Conservation (phyloP, 140 eudicot species). For the Ambrosia hybrid region DNA sequence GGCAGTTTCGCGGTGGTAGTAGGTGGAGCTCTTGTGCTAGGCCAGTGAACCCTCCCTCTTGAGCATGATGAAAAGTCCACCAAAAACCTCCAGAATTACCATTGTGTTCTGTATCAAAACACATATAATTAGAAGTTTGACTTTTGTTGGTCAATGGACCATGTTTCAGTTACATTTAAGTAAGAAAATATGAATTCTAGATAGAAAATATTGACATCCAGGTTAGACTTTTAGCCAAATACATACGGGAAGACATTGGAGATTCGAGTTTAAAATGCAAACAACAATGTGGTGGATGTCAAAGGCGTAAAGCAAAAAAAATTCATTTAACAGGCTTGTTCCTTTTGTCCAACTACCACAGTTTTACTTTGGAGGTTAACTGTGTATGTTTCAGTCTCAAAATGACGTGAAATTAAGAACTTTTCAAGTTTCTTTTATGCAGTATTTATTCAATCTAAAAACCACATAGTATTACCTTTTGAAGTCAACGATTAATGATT, state of each 20-base stretch:
- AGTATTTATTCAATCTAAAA: too few relatives aligned
- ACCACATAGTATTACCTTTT: too few relatives aligned
- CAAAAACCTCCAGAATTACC: slow-evolving; percentile 64
- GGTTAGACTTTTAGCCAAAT: not conserved
- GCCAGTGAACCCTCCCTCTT: slow-evolving; percentile 50
- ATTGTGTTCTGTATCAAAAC: slow-evolving; percentile 39
- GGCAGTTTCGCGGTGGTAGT: slow-evolving; percentile 42
- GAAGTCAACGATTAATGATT: too few relatives aligned
- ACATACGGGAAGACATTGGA: not conserved
- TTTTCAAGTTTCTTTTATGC: too few relatives aligned
- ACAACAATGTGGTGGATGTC: not conserved
- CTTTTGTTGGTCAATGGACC: slow-evolving; percentile 5
- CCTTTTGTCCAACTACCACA: too few relatives aligned
- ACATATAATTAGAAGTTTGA: not conserved
- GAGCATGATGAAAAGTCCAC: slow-evolving; percentile 76
- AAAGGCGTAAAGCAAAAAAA: too few relatives aligned
- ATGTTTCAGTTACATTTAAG: not conserved
- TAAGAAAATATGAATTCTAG: not conserved
- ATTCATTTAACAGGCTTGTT: too few relatives aligned
- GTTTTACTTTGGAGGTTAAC: too few relatives aligned
- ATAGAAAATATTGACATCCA: not conserved
- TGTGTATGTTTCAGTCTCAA: too few relatives aligned
- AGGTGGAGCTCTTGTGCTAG: slow-evolving; percentile 37
- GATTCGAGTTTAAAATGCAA: not conserved
- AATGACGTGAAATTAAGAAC: too few relatives aligned